phyloP scores from a whole-genome alignment of 345 rosid species.

The Citrus medica region DNA sequence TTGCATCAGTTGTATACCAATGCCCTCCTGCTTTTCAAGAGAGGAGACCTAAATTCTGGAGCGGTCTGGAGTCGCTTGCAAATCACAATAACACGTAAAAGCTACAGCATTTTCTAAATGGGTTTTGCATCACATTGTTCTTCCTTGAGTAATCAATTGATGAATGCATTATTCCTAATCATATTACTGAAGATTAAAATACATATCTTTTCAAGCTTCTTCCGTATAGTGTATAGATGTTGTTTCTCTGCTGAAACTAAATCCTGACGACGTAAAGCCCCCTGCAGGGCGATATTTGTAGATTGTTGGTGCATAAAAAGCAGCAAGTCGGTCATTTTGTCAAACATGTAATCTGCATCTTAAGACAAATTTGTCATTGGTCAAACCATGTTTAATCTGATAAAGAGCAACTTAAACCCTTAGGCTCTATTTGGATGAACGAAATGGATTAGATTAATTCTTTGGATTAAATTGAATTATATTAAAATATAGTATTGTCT shows the following conservation, averaged over 20 bases:
- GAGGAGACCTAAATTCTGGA: constrained; percentile 52
- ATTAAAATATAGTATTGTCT: too few species aligned
- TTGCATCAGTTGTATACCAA: constrained; percentile 51
- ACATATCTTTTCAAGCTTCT: background rate
- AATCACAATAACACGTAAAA: constrained; percentile 5
- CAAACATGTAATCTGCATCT: background rate
- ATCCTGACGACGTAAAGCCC: background rate
- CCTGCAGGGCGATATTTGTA: background rate
- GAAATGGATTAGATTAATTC: too few species aligned
- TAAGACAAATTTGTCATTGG: background rate
- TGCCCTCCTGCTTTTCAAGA: constrained; percentile 52
- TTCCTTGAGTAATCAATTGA: background rate
- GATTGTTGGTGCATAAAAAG: background rate
- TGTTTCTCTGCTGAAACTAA: background rate
- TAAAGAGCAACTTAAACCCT: background rate
- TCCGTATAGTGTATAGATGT: background rate
- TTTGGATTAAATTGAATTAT: too few species aligned
- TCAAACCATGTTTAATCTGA: background rate
- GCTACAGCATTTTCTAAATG: background rate
- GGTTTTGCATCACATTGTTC: background rate
- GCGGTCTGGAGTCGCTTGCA: constrained; percentile 20
- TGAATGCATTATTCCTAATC: background rate
- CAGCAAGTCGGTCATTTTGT: background rate
- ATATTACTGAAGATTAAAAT: background rate
- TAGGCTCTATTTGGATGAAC: too few species aligned